phyloP scores from a whole-genome alignment of 1,284 basidiomycete genomes.

The Moesziomyces globuligerus region DNA sequence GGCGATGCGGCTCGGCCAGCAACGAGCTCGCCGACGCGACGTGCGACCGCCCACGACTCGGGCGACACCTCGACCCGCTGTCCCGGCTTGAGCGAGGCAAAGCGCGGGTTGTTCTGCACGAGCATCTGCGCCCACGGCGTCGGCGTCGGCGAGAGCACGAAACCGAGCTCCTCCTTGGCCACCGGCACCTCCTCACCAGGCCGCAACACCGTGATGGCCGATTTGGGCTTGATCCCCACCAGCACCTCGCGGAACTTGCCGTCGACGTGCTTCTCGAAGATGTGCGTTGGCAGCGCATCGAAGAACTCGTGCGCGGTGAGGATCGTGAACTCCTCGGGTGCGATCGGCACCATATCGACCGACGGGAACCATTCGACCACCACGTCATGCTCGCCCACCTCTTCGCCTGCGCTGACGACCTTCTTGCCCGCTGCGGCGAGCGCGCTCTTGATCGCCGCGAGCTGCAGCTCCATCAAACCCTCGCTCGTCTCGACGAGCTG shows the following conservation, averaged over 20 bases:
- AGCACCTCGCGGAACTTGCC: conserved; percentile 87
- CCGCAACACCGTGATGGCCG: conserved; percentile 45
- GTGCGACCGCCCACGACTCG: conserved; percentile 59
- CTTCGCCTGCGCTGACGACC: conserved; percentile 40
- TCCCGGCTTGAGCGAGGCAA: conserved; percentile 52
- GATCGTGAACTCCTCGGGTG: conserved; percentile 77
- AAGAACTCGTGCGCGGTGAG: conserved; percentile 97
- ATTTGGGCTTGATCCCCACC: conserved; percentile 71
- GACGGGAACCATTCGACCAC: conserved; percentile 79
- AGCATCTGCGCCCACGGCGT: conserved; percentile 75
- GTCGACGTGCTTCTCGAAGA: conserved; percentile 75
- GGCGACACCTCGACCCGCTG: conserved; percentile 63
- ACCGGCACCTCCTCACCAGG: conserved; percentile 28
- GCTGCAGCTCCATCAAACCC: conserved; percentile 56
- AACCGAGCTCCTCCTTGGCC: conserved; percentile 70
- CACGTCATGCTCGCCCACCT: conserved; percentile 31
- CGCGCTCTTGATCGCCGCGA: conserved; percentile 37
- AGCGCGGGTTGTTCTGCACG: conserved; percentile 55
- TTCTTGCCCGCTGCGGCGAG: conserved; percentile 41
- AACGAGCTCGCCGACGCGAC: conserved; percentile 59
- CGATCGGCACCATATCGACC: conserved; percentile 75
- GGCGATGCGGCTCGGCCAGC: conserved; percentile 46
- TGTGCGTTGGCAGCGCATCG: conserved; percentile 91
- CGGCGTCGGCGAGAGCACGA: conserved; percentile 76
- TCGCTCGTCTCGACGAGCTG: conserved; percentile 65